Evolutionary conservation across 176 grass and related monocot species (phyloP), one percentile per base, ranked within the genome.

Genomic region (Juncus effusus): DNA sequence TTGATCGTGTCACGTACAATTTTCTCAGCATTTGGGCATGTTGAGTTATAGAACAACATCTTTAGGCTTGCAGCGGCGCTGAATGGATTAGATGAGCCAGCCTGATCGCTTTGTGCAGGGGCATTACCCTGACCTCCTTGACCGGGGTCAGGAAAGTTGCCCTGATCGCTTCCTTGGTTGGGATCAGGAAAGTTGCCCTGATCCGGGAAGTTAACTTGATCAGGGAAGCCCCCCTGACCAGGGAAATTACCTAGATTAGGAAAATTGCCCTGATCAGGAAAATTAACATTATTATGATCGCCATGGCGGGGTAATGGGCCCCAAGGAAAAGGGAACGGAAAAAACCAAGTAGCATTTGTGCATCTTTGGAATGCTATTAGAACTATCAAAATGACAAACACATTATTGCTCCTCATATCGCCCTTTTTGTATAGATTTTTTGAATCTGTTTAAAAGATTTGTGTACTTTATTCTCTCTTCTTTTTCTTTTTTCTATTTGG

Each of bases 11-110:
- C n/a, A 0, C 75, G 75, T 55, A 77, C 64, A 16, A 77, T 66
- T 37, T 16, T 40, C 51, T 77, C 75, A 3, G 54, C 75, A 4
- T 59, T 60, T 39, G 75, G 63, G 63, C 75, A 77, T 57, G 63
- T 59, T 8, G 16, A 15, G 10, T 35, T 51, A 51, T 77, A 77
- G 49, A 67, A 77, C 37, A 52, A 62, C 40, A 66, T 16, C 40
- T 7, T 36, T 39, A 77, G 63, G 39, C 52, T 40, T 51, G 3
- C 7, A 0, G 4, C 16, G 14, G 54, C 16, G 13, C 42, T 60
- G 7, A 38, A 36, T 60, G 6, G 52, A 14, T 28, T 2, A 59
- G 38, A 13, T 42, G 10, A 56, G 13, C 36, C 7, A 5, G 6
- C 36, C 5, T 40, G 38, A 56, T 47, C 9, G 44, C 4, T 6